Conservation (phyloP, 345 rosid genomes). For the Combretum micranthum region DNA sequence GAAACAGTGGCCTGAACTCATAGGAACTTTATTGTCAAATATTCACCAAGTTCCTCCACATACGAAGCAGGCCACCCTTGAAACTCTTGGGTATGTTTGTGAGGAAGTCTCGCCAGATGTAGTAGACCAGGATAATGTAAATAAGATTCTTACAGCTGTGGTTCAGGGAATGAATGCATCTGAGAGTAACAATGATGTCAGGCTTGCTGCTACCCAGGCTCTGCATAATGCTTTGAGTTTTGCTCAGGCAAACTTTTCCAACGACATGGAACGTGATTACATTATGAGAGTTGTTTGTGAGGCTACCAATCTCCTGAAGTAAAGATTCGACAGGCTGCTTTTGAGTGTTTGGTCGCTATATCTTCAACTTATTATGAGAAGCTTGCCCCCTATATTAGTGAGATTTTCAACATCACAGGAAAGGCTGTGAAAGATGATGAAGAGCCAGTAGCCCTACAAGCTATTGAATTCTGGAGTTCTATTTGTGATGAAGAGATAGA, state of each 20-base stretch:
- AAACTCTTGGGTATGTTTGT: conserved; percentile 86
- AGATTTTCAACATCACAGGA: conserved; percentile 80
- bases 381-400: conserved; percentile 81
- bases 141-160: conserved; percentile 85
- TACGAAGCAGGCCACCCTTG: conserved; percentile 83
- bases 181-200: conserved; percentile 64
- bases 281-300: conserved; percentile 95
- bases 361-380: conserved; percentile 81
- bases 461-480: conserved; percentile 95
- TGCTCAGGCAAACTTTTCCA: conserved; percentile 89
- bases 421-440: conserved; percentile 82
- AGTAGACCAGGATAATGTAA: conserved; percentile 87
- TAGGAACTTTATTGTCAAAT: conserved; percentile 55
- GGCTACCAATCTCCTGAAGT: conserved; percentile 76
- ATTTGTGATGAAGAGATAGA: conserved; percentile 98
- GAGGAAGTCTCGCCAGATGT: conserved; percentile 86
- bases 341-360: conserved; percentile 94
- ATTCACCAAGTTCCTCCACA: conserved; percentile 51
- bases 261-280: conserved; percentile 86
- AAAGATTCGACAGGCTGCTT: conserved; percentile 85
- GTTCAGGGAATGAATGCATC: conserved; percentile 94
- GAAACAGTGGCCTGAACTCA: conserved; percentile 91
- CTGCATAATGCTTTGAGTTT: conserved; percentile 79
- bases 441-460: conserved; percentile 91
- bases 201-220: conserved; percentile 83